Percentiles rank a stretch among this genome's conserved stretches.
Evolutionary conservation across 2,329 filamentous ascomycete genomes (phyloP).

Genomic region (Pseudogymnoascus sp.): DNA sequence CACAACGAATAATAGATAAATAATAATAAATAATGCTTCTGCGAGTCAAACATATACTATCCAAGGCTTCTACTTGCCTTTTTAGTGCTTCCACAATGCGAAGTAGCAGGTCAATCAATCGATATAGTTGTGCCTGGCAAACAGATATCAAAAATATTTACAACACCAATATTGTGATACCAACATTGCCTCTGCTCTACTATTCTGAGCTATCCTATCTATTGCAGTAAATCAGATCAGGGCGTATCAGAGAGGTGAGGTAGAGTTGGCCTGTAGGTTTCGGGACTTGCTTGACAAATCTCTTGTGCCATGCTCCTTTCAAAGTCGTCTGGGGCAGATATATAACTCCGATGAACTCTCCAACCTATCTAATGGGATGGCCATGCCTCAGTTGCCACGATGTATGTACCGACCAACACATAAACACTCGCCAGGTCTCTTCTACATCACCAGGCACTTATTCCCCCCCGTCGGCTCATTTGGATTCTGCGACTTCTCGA

Average conservation of each 20-base stretch:
- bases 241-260: background rate
- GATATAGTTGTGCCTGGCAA: background rate
- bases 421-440: conserved; percentile 18
- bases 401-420: background rate
- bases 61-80: background rate
- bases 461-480: conserved; percentile 69
- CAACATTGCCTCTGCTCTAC: background rate
- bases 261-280: background rate
- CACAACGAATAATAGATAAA: background rate
- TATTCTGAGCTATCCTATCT: conserved; percentile 4
- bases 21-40: background rate
- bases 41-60: background rate
- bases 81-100: background rate
- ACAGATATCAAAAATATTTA: background rate
- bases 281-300: background rate
- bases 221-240: background rate
- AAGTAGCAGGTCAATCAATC: background rate
- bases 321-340: background rate
- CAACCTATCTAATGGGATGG: background rate
- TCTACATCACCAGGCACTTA: conserved; percentile 81
- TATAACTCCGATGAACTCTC: background rate
- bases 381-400: background rate
- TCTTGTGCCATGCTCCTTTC: background rate
- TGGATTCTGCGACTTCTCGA: conserved; percentile 90
- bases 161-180: background rate